Evolutionary conservation across 1,139 yeast genomes (phyloP).

Genomic region (Kluyveromyces marxianus): DNA sequence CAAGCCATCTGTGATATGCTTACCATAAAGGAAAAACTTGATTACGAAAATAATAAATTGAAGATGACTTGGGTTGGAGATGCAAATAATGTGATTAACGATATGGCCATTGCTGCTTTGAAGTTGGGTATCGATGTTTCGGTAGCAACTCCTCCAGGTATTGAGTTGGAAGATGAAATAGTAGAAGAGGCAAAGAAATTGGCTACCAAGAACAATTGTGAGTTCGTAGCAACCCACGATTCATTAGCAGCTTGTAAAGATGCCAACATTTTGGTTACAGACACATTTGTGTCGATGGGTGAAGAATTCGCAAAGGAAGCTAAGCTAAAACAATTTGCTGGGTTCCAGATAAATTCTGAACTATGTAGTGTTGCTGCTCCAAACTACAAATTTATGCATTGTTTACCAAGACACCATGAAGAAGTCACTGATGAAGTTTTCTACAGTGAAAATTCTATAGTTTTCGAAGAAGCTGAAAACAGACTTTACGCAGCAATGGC

Average conservation of each 20-base stretch:
- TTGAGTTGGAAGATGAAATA: constrained; percentile 56
- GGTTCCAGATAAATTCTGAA: constrained; percentile 72
- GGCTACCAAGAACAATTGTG: constrained; percentile 45
- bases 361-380: constrained; percentile 54
- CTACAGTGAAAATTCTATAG: constrained; percentile 75
- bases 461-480: constrained; percentile 93
- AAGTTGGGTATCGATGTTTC: constrained; percentile 79
- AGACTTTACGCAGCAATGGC: constrained; percentile 95
- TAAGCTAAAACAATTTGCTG: constrained; percentile 72
- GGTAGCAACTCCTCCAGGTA: constrained; percentile 73
- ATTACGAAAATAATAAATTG: constrained; percentile 37
- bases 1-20: constrained; percentile 90
- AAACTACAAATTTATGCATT: constrained; percentile 91
- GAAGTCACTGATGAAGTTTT: constrained; percentile 93
- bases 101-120: constrained; percentile 83
- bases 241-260: constrained; percentile 63
- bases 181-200: constrained; percentile 47
- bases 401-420: constrained; percentile 90
- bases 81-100: constrained; percentile 91
- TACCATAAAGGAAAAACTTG: constrained; percentile 76
- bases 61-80: constrained; percentile 96
- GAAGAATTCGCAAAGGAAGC: constrained; percentile 71
- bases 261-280: constrained; percentile 88
- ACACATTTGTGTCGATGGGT: constrained; percentile 97
- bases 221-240: constrained; percentile 59